These are phyloP conservation scores for Senna tora DNA, from an alignment of 306 rosid species.

Conservation along the genomic window DNA sequence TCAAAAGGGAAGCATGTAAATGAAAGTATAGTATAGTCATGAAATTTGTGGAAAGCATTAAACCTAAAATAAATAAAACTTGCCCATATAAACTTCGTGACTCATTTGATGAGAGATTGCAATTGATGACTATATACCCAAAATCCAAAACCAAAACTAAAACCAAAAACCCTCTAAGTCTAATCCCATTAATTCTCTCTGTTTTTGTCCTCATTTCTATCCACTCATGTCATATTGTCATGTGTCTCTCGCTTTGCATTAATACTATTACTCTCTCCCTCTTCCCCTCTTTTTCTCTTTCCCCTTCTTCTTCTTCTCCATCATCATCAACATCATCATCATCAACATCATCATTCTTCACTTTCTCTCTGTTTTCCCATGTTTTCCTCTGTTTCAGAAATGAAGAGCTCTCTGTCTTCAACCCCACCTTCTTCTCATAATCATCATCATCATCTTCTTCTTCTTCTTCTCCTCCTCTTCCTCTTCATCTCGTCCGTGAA, in stretches of 20 bases:
- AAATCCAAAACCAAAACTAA: no score
- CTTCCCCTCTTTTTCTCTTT: neutral
- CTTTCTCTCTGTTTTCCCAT: constrained; percentile 30
- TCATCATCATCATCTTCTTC: constrained; percentile 21
- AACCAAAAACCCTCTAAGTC: constrained; percentile 20
- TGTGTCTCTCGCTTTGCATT: constrained; percentile 69
- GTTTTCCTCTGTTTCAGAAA: constrained; percentile 42
- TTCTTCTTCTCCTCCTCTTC: constrained; percentile 33
- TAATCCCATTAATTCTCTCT: constrained; percentile 30
- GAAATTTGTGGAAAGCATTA: constrained; percentile 11
- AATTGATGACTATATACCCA: constrained; percentile 39
- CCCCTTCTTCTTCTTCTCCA: constrained; percentile 11
- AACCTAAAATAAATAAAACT: constrained; percentile 8
- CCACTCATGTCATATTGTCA: constrained; percentile 45
- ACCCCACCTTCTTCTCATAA: constrained; percentile 20
- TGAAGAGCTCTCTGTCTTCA: constrained; percentile 67
- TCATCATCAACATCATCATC: neutral
- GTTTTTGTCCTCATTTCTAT: constrained; percentile 44
- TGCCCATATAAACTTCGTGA: constrained; percentile 37
- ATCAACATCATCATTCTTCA: neutral
- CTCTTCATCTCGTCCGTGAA: constrained; percentile 31
- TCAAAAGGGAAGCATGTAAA: constrained; percentile 17
- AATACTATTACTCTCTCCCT: constrained; percentile 45
- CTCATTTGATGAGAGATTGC: constrained; percentile 37
- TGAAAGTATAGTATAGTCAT: neutral